Evolutionary conservation across 2,329 filamentous ascomycete genomes (phyloP), one percentile per base, ranked within the genome.

Genomic region (Geosmithia putterillii): DNA sequence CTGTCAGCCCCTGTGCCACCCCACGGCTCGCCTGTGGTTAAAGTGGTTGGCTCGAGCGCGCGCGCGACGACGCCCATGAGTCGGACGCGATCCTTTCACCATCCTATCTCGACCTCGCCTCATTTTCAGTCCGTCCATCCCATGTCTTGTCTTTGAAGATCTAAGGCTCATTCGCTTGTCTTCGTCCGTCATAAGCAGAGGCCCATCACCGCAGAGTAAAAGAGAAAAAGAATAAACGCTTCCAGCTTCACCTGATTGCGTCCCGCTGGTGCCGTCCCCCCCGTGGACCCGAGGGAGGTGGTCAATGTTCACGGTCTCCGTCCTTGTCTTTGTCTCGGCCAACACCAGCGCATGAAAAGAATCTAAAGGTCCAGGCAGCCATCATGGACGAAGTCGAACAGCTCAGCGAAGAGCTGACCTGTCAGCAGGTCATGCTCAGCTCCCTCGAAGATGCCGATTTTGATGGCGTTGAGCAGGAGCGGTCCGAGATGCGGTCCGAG

Each of bases 391-490:
- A 34, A 17, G n/a, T 41, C 12, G 40, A 39, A 7, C 15, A 44
- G 7, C 49, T 70, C 18, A 49, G 48, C 17, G 64, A 69, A 40
- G 67, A 71, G 44, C 52, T 73, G 46, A 56, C 51, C 25, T 57
- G 70, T 18, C 63, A 70, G 46, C 56, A 56, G 40, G 63, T 65
- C 41, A 58, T 73, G 18, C 55, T 73, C 3, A 48, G 52, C 7
- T 71, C 68, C 2, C 58, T 73, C n/a, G 35, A 47, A 18, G 47
- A 42, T 20, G 50, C 50, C 28, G 42, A 46, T 7, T 54, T 52
- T 42, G 52, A 55, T 6, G 57, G 51, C 15, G 56, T 55, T 32
- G 59, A 62, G 25, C 45, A 51, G 14, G 55, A 59, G 48, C 53
- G 59, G 15, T 41, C 42, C 12, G 52, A 56, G 42, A 52, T 53